phyloP scores from a whole-genome alignment of 179 eudicot genomes.

The Actinidia arguta region DNA sequence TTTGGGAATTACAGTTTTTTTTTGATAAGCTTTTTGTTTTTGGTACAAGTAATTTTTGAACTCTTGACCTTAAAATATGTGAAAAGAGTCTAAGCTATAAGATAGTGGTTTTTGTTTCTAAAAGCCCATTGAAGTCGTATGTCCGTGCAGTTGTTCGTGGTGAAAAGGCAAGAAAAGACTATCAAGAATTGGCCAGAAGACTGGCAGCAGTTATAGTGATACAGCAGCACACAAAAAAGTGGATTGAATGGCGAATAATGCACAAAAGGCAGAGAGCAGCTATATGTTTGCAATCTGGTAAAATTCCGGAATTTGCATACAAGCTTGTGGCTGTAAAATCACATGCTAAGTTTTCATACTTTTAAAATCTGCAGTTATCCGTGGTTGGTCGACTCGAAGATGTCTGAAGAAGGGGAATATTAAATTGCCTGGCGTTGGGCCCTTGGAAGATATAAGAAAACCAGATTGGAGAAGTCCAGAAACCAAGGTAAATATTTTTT shows the following conservation, averaged over 20 bases:
- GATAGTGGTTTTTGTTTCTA: background rate
- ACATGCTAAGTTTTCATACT: background rate
- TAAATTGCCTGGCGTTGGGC: conserved; percentile 10
- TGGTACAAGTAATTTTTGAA: too few species aligned
- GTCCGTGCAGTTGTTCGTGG: conserved; percentile 52
- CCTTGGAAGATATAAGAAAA: conserved; percentile 11
- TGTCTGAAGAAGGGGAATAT: conserved; percentile 8
- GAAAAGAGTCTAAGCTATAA: background rate
- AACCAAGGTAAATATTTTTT: conserved; percentile 26
- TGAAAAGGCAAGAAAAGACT: conserved; percentile 46
- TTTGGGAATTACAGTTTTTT: background rate
- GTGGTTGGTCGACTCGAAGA: conserved; percentile 47
- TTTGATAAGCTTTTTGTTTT: background rate
- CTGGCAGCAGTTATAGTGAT: conserved; percentile 31
- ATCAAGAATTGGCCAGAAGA: conserved; percentile 24
- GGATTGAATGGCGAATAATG: conserved; percentile 27
- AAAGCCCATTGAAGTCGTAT: background rate
- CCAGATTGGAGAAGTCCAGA: conserved; percentile 19
- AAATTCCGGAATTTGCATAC: background rate
- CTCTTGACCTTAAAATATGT: too few species aligned
- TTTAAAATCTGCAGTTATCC: conserved; percentile 32
- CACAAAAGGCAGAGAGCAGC: conserved; percentile 24
- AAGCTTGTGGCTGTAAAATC: background rate
- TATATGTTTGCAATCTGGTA: conserved; percentile 48
- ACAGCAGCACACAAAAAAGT: conserved; percentile 35